Evolutionary conservation across 441 rosid genomes (phyloP), one percentile per base, ranked within the genome.

Genomic region (Manihot esculenta): DNA sequence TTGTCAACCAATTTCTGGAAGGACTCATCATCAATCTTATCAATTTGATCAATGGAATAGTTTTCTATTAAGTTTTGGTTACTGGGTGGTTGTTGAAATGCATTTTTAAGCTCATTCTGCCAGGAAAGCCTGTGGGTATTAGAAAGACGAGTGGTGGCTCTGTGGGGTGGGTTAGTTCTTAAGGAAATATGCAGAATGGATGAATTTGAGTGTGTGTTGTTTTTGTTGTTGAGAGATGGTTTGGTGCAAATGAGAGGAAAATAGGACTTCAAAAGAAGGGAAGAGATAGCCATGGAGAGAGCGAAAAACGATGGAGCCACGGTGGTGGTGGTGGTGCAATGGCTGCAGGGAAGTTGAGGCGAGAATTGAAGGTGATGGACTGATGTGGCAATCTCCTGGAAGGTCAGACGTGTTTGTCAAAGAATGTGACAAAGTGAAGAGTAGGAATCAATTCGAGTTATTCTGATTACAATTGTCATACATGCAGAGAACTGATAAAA

Each of bases 1-100:
- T 69, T 66, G 57, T 75, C 79, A 58, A 78, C 71, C 70, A 74
- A 50, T 27, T 47, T 66, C 51, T 77, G 75, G 51, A 77, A 77
- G 4, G 53, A 61, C 23, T 74, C 79, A 33, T 80, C 73, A 4
- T 75, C 77, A 48, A 8, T 5, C 24, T 73, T 66, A 60, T 70
- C 72, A 38, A 68, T 1, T 20, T 41, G 3, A 66, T 56, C 72
- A 56, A 23, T 20, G 13, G 10, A 21, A 54, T 55, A 47, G 1
- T 30, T n/a, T 18, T 33, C 13, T 44, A 18, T 69, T 45, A 24
- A 38, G 23, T 42, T 44, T 44, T 65, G 42, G 35, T 35, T 11
- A 27, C 20, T n/a, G 13, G 13, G 68, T 20, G 18, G 67, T 38
- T 67, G 65, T 27, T 68, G 64, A 57, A 24, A 70, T 44, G 62